Evolutionary conservation across 176 grass and related monocot species (phyloP), one percentile per base, ranked within the genome.

Genomic region (Oryza glumipatula): DNA sequence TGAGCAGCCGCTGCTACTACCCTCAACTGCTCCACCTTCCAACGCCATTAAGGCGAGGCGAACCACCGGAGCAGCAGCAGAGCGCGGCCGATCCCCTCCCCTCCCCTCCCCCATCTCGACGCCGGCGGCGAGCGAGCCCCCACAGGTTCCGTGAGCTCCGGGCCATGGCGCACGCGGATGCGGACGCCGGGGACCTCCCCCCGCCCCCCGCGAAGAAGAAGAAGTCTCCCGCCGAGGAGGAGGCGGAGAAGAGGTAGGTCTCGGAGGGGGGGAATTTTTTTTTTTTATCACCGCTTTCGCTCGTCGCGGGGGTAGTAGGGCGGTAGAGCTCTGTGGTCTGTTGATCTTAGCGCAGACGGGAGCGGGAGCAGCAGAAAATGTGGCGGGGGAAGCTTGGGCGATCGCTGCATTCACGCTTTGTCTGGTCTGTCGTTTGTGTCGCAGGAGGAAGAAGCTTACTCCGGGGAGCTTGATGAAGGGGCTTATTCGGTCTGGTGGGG

Each of bases 391-490:
- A 4, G 19, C 56, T 46, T 60, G 28, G 28, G 79, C 76, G 19
- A 5, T 68, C 51, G 5, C 4, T 56, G 11, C 19, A 58, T 19
- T 58, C 7, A 76, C 68, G 33, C 44, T 32, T 22, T 73, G 61
- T 80, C 11, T 30, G 33, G 35, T 36, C 35, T 22, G 56, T 60
- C 7, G 56, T 47, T 66, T 60, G 67, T 43, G 12, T 43, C 71
- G 68, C 74, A 98, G 96, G 96, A 98, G 93, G 67, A 80, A 86
- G 87, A 98, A 95, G 79, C 80, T 98, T 60, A 94, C 83, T 47
- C 91, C 91, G 30, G 96, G 93, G 89, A 90, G 93, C 78, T 92
- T 98, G 91, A 92, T 94, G 96, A 98, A 98, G 88, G 93, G 89
- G 24, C 76, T 87, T 26, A 80, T 98, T 72, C 80, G 91, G 76